Evolutionary conservation across 2,329 filamentous ascomycete species (phyloP), one percentile per base, ranked within the genome.

Genomic region (Periconia sp.): DNA sequence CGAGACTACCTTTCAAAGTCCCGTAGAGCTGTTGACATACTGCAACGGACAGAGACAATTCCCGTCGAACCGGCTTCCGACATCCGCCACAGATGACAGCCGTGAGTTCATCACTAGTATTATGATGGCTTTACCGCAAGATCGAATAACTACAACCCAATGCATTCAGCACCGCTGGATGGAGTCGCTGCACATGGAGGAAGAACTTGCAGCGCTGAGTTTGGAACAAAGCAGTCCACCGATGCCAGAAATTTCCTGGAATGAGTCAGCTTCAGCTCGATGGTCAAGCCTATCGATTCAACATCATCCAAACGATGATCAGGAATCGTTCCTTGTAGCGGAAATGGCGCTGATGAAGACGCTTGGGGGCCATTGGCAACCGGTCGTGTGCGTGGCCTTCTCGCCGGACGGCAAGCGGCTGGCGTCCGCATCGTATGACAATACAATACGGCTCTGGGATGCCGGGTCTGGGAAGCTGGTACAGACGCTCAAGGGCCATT

Each of bases 171-270:
- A 41, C 13, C 15, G 5, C 12, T 41, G 39, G 39, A 15, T 35
- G n/a, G n/a, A n/a, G 16, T 21, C 31, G 12, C 31, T 34, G 4
- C 13, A n/a, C 5, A 17, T 8, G 30, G 31, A 34, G 5, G 31
- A 34, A 34, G 10, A 21, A 3, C 22, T 34, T 4, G 17, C 31
- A 19, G 12, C 31, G n/a, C n/a, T n/a, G 53, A 59, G 46, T 18
- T 21, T 34, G 17, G 31, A 18, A 34, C 15, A 34, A 5, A 34
- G 5, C 31, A 21, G 6, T 21, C 15, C 31, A 21, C 10, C 11
- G 16, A 10, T n/a, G 22, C 31, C 29, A 38, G 41, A 39, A 33
- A 38, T 16, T 38, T 38, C 35, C 31, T 21, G 31, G 31, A 34
- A 21, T 21, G 31, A 34, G 5, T 19, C 15, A 19, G 7, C 16